Base-by-base conservation (phyloP, 2,329 filamentous ascomycete species). In the Penicillium italicum region DNA sequence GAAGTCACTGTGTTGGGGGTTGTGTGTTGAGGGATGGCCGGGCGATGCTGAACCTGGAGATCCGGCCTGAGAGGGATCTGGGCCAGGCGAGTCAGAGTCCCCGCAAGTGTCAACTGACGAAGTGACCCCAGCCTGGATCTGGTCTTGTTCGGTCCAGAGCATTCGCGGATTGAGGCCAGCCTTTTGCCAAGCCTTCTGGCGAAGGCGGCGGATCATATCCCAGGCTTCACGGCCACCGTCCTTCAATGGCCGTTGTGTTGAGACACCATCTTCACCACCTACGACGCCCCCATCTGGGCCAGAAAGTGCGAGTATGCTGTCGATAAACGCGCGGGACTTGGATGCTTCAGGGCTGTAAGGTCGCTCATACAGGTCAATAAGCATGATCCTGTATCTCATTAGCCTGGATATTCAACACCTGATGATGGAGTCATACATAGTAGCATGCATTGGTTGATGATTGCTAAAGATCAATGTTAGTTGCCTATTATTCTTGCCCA, bases 191-290 rank as follows among this genome's bases (percentile, higher is more conserved):
- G 76, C 76, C 44, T 78, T 76, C 40, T 76, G 73, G 4, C 77
- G 75, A 20, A 79, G 69, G 16, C 75, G 68, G 31, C 75, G 73
- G 53, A 79, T 74, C 77, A 79, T 78, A 45, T 76, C 73, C 77
- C 77, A 79, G 11, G 76, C 77, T 65, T 79, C 76, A 42, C 73
- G 71, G n/a, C 77, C 77, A 16, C 77, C 77, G 48, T 79, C 77
- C 51, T 76, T 75, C 2, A 79, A 56, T 1, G 76, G 77, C 20
- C 76, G 65, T 48, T 76, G 73, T 1, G 72, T 73, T 6, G 74
- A 73, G 30, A 76, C 67, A 16, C 76, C 76, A 55, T 79, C 73
- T 61, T 77, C 73, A 4, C 74, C 74, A 26, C 76, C 76, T 2
- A 78, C 75, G 5, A 79, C 76, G 1, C 76, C 77, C 16, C 74